Base-by-base conservation (phyloP, 2,329 filamentous ascomycete genomes). In the Claviceps spartinae region DNA sequence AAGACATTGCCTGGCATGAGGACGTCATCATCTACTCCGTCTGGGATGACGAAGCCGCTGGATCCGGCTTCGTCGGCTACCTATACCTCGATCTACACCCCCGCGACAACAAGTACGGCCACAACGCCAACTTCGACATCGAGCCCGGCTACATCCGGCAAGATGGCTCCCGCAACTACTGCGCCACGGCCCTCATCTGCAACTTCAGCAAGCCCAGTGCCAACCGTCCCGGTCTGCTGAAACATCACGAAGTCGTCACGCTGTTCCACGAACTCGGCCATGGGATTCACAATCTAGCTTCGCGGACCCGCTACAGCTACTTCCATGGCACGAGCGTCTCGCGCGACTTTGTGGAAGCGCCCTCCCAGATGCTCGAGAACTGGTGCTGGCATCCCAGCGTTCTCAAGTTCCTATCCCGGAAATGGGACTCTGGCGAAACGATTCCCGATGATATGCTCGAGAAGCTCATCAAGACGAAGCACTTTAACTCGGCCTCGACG, bases 21-120 rank as follows among this genome's bases (percentile, higher is more conserved):
- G 87, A 91, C 60, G 86, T 90, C n/a, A 81, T 85, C 55, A 67
- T 91, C 52, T 91, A 88, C 70, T 85, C 81, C 48, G 87, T 93
- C 7, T 91, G 87, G 85, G 79, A 93, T 60, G 84, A 90, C 56
- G 78, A 81, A 54, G 75, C 74, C 2, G 82, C 85, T 58, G 86
- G 86, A 16, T 73, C 77, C 48, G 79, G 74, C 38, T 93, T 93
- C 61, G 82, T 87, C 6, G 87, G 87, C 42, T 93, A 91, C 64
- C 75, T 93, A 26, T 91, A 91, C 66, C 77, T 93, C 14, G 87
- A 93, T 66, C 75, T 91, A 20, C 85, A 88, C 66, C 86, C 86
- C 1, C 78, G 87, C 40, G 81, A 82, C 59, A 86, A 88, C 66
- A 93, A 93, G 67, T 91, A 91, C 64, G 83, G 85, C 16, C 87